phyloP scores from a whole-genome alignment of 129 eudicot species.

The Scalesia atractyloides region DNA sequence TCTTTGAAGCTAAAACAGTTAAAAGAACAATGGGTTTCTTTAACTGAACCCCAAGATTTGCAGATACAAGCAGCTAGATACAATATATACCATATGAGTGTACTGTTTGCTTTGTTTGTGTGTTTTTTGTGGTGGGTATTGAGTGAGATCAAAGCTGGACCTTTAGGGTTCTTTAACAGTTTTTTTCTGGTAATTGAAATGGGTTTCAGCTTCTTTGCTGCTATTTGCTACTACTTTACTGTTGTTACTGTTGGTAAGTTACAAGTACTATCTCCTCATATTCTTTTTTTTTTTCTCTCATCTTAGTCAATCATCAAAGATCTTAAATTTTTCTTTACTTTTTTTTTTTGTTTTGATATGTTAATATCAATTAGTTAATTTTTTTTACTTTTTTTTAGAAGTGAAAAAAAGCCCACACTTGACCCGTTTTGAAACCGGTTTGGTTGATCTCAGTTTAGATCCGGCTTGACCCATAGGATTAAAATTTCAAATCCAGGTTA shows the following conservation, averaged over 20 bases:
- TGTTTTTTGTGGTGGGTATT: constrained; percentile 29
- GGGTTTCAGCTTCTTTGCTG: constrained; percentile 15
- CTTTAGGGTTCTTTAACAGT: constrained; percentile 46
- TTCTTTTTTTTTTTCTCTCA: neutral
- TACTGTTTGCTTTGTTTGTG: constrained; percentile 6
- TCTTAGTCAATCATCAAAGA: constrained; percentile 37
- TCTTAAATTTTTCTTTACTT: neutral
- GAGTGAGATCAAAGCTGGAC: constrained; percentile 33
- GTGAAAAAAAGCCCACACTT: neutral
- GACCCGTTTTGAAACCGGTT: neutral
- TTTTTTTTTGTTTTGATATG: too few relatives aligned
- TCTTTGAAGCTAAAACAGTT: constrained; percentile 24
- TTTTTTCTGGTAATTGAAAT: constrained; percentile 40
- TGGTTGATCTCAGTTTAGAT: too few relatives aligned
- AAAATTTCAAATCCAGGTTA: too few relatives aligned
- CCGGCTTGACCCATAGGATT: too few relatives aligned
- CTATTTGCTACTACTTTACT: constrained; percentile 31
- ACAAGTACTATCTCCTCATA: constrained; percentile 11
- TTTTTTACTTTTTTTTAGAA: neutral
- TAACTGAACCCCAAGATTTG: constrained; percentile 28
- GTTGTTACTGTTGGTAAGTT: constrained; percentile 2
- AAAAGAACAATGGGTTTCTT: constrained; percentile 26
- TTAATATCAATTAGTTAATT: neutral
- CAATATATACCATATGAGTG: neutral
- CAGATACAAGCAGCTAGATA: constrained; percentile 18